These are phyloP conservation scores for Leccinum ponderosum DNA, from an alignment of 1,284 basidiomycete genomes.

Conservation along the genomic window DNA sequence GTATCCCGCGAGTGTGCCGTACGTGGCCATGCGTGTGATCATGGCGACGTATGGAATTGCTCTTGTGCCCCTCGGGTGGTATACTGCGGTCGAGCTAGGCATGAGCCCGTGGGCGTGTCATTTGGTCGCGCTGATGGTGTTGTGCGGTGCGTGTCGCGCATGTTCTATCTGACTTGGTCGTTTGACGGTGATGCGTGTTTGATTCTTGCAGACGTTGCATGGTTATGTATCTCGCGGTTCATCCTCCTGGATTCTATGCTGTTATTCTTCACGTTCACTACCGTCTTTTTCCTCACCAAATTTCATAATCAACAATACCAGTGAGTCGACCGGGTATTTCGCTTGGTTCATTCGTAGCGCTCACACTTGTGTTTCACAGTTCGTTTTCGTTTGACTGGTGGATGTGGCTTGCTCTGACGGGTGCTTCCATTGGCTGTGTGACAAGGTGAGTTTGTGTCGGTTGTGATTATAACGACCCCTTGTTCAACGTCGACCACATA, in stretches of 20 bases:
- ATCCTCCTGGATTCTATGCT: conserved; percentile 98
- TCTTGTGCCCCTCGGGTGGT: conserved; percentile 96
- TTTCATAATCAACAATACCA: conserved; percentile 96
- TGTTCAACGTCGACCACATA: conserved; percentile 29
- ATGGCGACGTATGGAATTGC: conserved; percentile 92
- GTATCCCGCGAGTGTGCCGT: conserved; percentile 88
- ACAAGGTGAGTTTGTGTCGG: conserved; percentile 57
- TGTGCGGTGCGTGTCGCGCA: conserved; percentile 66
- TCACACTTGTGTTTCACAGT: conserved; percentile 39
- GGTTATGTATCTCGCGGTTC: conserved; percentile 96
- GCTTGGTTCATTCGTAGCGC: background rate
- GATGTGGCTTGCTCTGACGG: conserved; percentile 91
- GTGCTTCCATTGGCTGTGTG: conserved; percentile 93
- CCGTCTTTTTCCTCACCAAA: conserved; percentile 92
- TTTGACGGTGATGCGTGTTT: background rate
- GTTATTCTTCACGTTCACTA: conserved; percentile 97
- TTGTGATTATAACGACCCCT: background rate
- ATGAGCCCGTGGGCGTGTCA: conserved; percentile 92
- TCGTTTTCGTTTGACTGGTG: conserved; percentile 97
- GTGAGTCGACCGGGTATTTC: conserved; percentile 46
- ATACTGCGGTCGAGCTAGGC: conserved; percentile 92
- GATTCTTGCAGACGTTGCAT: conserved; percentile 76
- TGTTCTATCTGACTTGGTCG: background rate
- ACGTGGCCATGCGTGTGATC: conserved; percentile 93
- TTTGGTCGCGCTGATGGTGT: conserved; percentile 91